Evolutionary conservation across 257 asterid species (phyloP).

Genomic region (Nicotiana noctiflora): DNA sequence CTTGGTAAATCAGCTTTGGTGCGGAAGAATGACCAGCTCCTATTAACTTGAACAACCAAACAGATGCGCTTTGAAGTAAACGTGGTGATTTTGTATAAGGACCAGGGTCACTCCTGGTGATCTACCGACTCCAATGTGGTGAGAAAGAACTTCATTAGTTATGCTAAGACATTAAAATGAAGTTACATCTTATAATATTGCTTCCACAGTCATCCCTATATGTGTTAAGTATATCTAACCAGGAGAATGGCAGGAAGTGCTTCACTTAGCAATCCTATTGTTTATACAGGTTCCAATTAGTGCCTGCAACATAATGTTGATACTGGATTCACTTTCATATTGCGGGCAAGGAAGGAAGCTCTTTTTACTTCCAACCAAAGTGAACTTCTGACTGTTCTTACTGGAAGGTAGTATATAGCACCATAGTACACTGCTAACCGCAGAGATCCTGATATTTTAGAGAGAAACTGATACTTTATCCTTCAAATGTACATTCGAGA

Average conservation of each 20-base stretch:
- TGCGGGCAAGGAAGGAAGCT: neutral
- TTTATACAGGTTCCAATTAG: conserved; percentile 1
- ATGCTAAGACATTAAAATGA: neutral
- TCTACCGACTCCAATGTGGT: neutral
- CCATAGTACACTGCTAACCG: neutral
- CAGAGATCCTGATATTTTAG: conserved; percentile 9
- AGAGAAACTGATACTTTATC: neutral
- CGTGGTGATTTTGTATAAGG: conserved; percentile 22
- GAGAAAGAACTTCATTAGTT: neutral
- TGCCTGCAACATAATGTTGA: neutral
- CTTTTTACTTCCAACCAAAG: neutral
- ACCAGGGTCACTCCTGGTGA: neutral
- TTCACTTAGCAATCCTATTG: neutral
- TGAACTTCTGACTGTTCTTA: no score
- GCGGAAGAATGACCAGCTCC: conserved; percentile 28
- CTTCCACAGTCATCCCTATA: no score
- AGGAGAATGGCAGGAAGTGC: neutral
- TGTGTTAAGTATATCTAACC: neutral
- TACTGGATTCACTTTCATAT: neutral
- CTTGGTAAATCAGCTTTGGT: conserved; percentile 19
- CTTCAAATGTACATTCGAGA: conserved; percentile 7
- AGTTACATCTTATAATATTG: neutral
- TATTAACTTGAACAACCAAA: conserved; percentile 19
- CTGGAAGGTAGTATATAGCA: neutral
- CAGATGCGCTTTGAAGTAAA: conserved; percentile 32